Evolutionary conservation across 163 green algal species (phyloP), one percentile per base, ranked within the genome.

Genomic region (Coccomyxa subellipsoidea): DNA sequence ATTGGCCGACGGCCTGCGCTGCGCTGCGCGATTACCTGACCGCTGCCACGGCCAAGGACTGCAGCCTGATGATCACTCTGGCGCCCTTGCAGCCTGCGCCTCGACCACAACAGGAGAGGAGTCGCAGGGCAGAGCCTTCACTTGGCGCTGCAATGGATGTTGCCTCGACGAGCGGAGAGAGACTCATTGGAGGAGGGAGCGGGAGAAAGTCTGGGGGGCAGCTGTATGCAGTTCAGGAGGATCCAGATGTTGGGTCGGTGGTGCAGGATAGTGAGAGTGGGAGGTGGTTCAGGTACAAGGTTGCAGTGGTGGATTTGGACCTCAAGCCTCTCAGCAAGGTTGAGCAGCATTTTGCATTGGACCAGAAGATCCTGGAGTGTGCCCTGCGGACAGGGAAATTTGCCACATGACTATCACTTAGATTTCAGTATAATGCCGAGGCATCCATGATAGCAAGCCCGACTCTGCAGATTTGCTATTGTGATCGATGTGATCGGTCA

Each of bases 21-120:
- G 70, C 69, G 18, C 4, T 88, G 6, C 38, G 78, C 4, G 81
- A 84, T 2, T 89, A 87, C 59, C 69, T 89, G 18, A 78, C 79
- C 25, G 80, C 85, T 39, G 78, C 77, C 27, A 83, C 80, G 23
- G 85, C 85, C 40, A 87, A 86, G 39, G 85, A 89, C 75, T 88
- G 83, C 70, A 89, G 85, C 76, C 34, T 89, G 29, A 86, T 88
- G 82, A 76, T 89, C 9, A 83, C 77, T 21, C 29, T 89, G 36
- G 69, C 53, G 27, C n/a, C 38, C 12, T 59, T 12, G 15, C 47
- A 27, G 4, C 47, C 47, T 18, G 4, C 15, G 4, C 4, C 47
- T 7, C 15, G 15, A 27, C 47, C 47, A 59, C n/a, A n/a, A n/a
- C n/a, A n/a, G n/a, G n/a, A n/a, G n/a, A n/a, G n/a, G n/a, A n/a